These are phyloP conservation scores for Myxozyma udenii DNA, from an alignment of 805 yeast species.

Conservation along the genomic window DNA sequence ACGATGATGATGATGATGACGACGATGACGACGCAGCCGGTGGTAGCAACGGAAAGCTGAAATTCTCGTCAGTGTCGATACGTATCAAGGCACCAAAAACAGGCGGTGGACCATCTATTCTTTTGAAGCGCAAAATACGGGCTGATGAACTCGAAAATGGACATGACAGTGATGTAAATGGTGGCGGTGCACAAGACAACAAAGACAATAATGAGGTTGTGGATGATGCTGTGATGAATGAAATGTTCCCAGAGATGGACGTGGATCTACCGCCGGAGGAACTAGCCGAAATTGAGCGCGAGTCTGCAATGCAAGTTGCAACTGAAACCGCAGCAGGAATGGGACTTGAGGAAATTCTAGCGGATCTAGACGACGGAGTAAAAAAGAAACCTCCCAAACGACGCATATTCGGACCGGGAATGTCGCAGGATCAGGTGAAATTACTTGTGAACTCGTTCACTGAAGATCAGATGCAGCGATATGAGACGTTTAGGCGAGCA, in stretches of 20 bases:
- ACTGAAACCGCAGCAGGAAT: not conserved
- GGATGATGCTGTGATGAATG: not conserved
- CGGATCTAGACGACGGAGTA: not conserved
- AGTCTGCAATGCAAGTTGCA: not conserved
- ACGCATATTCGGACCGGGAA: slow-evolving; percentile 17
- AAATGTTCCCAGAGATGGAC: not conserved
- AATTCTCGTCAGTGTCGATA: not conserved
- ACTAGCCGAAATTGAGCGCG: not conserved
- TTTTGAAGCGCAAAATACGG: no score
- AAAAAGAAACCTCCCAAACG: not conserved
- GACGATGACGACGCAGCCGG: slow-evolving; percentile 42
- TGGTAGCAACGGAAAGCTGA: slow-evolving; percentile 47
- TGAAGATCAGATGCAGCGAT: slow-evolving; percentile 79
- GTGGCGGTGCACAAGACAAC: not conserved
- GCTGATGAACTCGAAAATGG: no score
- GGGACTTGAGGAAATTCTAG: not conserved
- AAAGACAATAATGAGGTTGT: not conserved
- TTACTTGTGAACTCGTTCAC: slow-evolving; percentile 65
- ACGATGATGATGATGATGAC: slow-evolving; percentile 41
- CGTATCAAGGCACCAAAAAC: not conserved
- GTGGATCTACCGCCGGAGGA: not conserved
- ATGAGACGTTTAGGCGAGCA: slow-evolving; percentile 82
- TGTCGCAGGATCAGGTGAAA: slow-evolving; percentile 22
- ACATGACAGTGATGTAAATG: not conserved
- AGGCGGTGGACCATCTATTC: no score